These are phyloP conservation scores for Stachybotrys chlorohalonatus DNA, from an alignment of 2,329 filamentous ascomycete species.

Conservation along the genomic window DNA sequence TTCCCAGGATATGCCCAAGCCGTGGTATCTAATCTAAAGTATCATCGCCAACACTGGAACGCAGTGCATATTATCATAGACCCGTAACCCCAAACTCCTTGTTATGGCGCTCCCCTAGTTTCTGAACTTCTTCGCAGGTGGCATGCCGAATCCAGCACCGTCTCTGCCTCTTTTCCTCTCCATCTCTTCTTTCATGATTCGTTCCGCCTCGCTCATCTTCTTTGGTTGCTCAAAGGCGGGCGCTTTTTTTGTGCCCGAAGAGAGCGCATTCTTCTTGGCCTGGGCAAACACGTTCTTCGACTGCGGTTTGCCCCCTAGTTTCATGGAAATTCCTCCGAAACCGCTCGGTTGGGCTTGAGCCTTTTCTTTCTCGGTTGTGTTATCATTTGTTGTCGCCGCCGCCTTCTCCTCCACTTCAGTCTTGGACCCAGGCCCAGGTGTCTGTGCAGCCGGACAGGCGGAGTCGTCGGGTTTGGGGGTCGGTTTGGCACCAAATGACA, in stretches of 20 bases:
- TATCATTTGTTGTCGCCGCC: not conserved
- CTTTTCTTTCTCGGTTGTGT: constrained; percentile 6
- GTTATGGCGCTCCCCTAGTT: constrained; percentile 4
- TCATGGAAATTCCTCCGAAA: constrained; percentile 48
- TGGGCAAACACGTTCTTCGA: constrained; percentile 68
- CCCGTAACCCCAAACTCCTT: not conserved
- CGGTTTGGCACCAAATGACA: constrained; percentile 52
- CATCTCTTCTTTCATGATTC: constrained; percentile 81
- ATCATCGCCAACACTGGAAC: not conserved
- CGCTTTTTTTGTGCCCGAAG: constrained; percentile 51
- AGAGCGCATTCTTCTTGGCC: constrained; percentile 60
- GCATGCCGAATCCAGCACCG: constrained; percentile 32
- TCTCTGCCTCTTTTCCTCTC: constrained; percentile 57
- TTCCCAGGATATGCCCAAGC: not conserved
- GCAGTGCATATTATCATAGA: not conserved
- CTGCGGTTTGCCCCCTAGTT: constrained; percentile 54
- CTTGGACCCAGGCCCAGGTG: constrained; percentile 3
- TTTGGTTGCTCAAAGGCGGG: constrained; percentile 53
- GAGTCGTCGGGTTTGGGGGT: constrained; percentile 8
- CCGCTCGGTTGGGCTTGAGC: constrained; percentile 21
- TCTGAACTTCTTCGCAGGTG: constrained; percentile 43
- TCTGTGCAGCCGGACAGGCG: constrained; percentile 10
- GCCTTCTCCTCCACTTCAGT: not conserved
- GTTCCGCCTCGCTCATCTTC: constrained; percentile 81
- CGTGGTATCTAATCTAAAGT: constrained; percentile 1